These are phyloP conservation scores for Irineochytrium annulatum DNA, from an alignment of 192 early-diverging fungal species.

Conservation along the genomic window DNA sequence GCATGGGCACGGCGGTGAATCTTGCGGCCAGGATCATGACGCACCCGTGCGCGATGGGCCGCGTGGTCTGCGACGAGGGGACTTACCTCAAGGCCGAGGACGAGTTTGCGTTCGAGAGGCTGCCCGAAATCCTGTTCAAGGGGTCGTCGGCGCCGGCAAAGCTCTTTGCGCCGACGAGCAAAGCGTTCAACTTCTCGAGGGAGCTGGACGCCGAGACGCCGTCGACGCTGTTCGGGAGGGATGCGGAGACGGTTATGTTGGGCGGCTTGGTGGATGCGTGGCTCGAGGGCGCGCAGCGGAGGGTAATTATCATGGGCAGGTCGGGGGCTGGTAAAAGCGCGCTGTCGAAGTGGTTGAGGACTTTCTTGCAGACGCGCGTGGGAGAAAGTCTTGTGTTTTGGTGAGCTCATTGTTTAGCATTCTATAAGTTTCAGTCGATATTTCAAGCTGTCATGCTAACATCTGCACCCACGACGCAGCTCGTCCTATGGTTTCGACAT, in stretches of 20 bases:
- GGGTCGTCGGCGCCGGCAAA: too few species aligned
- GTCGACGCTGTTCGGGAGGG: background rate
- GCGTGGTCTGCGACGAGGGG: background rate
- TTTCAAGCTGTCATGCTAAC: too few species aligned
- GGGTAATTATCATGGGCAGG: background rate
- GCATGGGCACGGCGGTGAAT: constrained; percentile 27
- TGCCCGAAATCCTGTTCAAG: too few species aligned
- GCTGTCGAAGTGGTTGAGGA: background rate
- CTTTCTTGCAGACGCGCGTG: background rate
- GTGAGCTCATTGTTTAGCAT: too few species aligned
- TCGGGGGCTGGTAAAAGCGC: background rate
- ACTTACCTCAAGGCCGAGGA: background rate
- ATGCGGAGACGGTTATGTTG: background rate
- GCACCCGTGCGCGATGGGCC: background rate
- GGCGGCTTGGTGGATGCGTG: background rate
- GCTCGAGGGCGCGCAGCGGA: background rate
- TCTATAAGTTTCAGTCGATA: too few species aligned
- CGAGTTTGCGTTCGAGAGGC: background rate
- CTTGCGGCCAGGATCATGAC: constrained; percentile 22
- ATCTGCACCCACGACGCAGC: too few species aligned
- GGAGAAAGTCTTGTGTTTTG: too few species aligned
- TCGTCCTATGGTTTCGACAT: too few species aligned
- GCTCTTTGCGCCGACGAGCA: too few species aligned
- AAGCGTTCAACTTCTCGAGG: too few species aligned
- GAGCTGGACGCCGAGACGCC: background rate